Base-by-base conservation (phyloP, 108 stramenopile genomes). In the Cylindrotheca fusiformis region DNA sequence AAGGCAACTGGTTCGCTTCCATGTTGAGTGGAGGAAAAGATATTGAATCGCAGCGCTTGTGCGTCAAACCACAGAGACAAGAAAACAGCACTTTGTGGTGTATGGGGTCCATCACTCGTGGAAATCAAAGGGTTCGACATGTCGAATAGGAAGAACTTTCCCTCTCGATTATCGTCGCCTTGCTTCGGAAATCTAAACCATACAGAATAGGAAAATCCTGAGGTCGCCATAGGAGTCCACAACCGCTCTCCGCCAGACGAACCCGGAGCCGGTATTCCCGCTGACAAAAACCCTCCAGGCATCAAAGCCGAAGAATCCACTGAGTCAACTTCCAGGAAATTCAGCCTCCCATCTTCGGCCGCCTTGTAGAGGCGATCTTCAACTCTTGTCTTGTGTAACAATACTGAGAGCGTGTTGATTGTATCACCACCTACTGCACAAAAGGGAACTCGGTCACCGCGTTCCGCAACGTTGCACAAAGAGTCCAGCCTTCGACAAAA, bases 31-130 rank as follows among this genome's bases (percentile, higher is more conserved):
- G 91, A 88, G 28, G 91, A 62, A 2, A 90, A 57, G 33, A 93
- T 78, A 52, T 82, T 86, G 64, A 93, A 90, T 45, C 77, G 64
- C 65, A 87, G 84, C 19, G 72, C 75, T 24, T 62, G 48, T 5
- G 86, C 31, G 60, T 93, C 91, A 56, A 82, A 93, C 91, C 91
- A 93, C 21, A 90, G 64, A 5, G 85, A 84, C 33, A 93, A 68
- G 52, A 78, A 93, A 10, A 61, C 69, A 17, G 77, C 65, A 17
- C 66, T 79, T 49, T 71, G 77, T n/a, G 69, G 68, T 21, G 71
- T 53, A 30, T 71, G 70, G 22, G 63, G 23, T 17, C 82, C 68
- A 28, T 77, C 78, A 28, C 79, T 78, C 19, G 70, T 65, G 4
- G 69, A 51, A 3, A 67, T 48, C 20, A 64, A 65, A 1, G 84